Conservation (phyloP, 148 eudicot species). For the Fagopyrum esculentum region DNA sequence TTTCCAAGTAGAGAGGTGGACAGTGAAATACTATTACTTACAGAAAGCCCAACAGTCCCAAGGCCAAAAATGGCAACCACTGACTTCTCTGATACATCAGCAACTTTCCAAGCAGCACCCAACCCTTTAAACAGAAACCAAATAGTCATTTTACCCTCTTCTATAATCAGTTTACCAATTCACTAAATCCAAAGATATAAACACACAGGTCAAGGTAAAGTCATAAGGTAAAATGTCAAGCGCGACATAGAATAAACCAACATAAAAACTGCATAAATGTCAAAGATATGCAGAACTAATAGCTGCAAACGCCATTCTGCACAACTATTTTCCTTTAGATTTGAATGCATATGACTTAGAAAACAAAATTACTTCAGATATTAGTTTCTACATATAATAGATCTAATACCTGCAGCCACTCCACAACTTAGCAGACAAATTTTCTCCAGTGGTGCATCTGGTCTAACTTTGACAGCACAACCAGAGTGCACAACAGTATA, state of each 20-base stretch:
- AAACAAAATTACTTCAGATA: not conserved
- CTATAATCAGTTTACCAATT: not conserved
- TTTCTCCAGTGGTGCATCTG: slow-evolving; percentile 73
- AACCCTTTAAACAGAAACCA: slow-evolving; percentile 42
- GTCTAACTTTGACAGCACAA: slow-evolving; percentile 83
- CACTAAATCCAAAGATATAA: not conserved
- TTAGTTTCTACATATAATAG: not conserved
- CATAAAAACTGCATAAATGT: not conserved
- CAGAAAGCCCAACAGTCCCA: slow-evolving; percentile 98
- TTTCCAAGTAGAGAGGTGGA: not conserved
- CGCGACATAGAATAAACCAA: not conserved
- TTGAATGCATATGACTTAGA: not conserved
- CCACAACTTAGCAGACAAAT: slow-evolving; percentile 96
- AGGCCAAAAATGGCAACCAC: slow-evolving; percentile 83
- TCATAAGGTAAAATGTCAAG: not conserved
- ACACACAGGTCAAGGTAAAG: not conserved
- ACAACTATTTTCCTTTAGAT: not conserved
- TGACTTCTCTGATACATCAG: slow-evolving; percentile 64
- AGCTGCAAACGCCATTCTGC: not conserved
- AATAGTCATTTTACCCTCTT: not conserved
- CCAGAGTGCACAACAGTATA: slow-evolving; percentile 96
- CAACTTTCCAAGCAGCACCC: slow-evolving; percentile 98
- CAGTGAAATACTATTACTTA: slow-evolving; percentile 29
- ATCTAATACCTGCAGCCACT: slow-evolving; percentile 72
- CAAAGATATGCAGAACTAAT: not conserved